Conservation (phyloP, 2,329 filamentous ascomycete genomes). For the Aschersonia sp. region DNA sequence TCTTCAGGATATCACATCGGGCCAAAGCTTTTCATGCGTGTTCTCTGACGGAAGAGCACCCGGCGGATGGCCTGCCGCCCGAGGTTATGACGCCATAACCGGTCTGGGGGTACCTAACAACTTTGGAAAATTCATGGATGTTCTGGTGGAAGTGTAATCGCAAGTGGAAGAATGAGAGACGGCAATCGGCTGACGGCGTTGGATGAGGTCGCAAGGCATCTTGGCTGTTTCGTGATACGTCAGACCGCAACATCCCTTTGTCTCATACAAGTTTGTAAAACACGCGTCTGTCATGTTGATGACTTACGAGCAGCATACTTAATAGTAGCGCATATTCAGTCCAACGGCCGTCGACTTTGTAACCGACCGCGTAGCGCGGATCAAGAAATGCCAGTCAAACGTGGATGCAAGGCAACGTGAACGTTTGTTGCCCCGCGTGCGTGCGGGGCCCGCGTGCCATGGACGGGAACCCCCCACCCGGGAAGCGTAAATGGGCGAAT, state of each 20-base stretch:
- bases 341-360: no score
- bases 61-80: constrained; percentile 27
- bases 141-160: constrained; percentile 12
- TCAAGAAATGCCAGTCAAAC: not conserved
- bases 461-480: not conserved
- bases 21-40: constrained; percentile 24
- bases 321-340: no score
- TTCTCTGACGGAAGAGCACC: constrained; percentile 17
- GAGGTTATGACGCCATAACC: constrained; percentile 33
- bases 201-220: no score
- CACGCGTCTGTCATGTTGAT: no score
- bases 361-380: no score
- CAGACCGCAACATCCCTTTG: no score
- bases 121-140: constrained; percentile 22
- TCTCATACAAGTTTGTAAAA: no score
- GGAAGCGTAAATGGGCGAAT: not conserved
- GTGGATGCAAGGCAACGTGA: not conserved
- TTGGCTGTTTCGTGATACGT: no score
- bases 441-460: not conserved
- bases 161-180: no score
- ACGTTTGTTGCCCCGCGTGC: not conserved
- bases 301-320: no score
- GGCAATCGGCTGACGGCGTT: no score
- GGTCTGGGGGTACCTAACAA: constrained; percentile 32
- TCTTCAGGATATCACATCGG: constrained; percentile 26